Conservation (phyloP, 345 rosid species). For the Aquilaria malaccensis region DNA sequence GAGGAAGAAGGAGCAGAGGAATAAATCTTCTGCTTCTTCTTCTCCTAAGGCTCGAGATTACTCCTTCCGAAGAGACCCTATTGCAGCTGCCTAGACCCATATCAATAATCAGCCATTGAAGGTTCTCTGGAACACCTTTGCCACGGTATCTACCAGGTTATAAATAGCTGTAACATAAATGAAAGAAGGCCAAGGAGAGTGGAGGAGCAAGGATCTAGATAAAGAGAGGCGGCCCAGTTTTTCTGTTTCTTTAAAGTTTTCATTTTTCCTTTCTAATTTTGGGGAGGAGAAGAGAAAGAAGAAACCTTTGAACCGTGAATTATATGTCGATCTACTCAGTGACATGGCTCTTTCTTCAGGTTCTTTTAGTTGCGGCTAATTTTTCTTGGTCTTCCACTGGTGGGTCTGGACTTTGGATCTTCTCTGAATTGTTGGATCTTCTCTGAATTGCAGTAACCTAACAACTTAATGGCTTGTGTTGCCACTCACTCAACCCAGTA, state of each 20-base stretch:
- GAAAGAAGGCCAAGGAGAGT: slow-evolving; percentile 21
- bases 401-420: no score
- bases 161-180: not conserved
- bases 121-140: not conserved
- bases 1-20: slow-evolving; percentile 37
- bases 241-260: not conserved
- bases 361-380: no score
- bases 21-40: slow-evolving; percentile 21
- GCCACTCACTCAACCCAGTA: no score
- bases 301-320: slow-evolving; percentile 13
- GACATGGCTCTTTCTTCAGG: slow-evolving; percentile 9
- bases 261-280: not conserved
- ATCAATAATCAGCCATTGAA: not conserved
- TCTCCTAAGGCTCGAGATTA: slow-evolving; percentile 31
- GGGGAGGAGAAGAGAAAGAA: not conserved
- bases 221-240: slow-evolving; percentile 5
- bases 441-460: no score
- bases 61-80: slow-evolving; percentile 31
- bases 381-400: no score
- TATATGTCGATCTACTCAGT: slow-evolving; percentile 7
- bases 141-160: not conserved
- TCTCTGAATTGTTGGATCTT: no score
- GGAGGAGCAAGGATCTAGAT: not conserved
- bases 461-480: no score
- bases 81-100: slow-evolving; percentile 34